Percentiles rank a stretch among this genome's conserved stretches.
Evolutionary conservation across 768 basidiomycete species (phyloP).

Genomic region (Phylloporus sp.): DNA sequence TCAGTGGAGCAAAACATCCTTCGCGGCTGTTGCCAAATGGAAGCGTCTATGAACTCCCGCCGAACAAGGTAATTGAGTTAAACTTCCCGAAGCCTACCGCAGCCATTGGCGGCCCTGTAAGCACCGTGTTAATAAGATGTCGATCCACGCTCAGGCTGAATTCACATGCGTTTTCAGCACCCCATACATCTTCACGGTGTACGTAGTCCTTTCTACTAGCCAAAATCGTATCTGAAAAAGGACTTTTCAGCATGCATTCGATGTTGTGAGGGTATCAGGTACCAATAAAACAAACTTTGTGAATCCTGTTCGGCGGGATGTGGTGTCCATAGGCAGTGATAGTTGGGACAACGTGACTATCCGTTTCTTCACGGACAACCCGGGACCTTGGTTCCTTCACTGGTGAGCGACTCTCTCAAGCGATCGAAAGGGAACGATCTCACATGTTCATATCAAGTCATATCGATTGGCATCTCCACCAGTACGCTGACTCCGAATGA

Average conservation of each 20-base stretch:
- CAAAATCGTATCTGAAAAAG: neutral
- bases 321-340: conserved; percentile 33
- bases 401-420: conserved; percentile 9
- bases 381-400: conserved; percentile 27
- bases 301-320: conserved; percentile 54
- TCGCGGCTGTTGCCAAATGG: conserved; percentile 33
- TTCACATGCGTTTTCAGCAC: conserved; percentile 28
- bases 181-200: conserved; percentile 44
- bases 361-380: conserved; percentile 65
- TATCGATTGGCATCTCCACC: too few species aligned
- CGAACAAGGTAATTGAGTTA: conserved; percentile 43
- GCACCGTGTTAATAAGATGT: neutral
- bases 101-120: conserved; percentile 12
- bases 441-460: too few species aligned
- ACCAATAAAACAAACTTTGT: conserved; percentile 36
- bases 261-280: conserved; percentile 37
- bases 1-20: neutral
- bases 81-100: conserved; percentile 25
- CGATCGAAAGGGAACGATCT: too few species aligned
- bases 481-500: too few species aligned
- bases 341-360: conserved; percentile 42
- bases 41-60: conserved; percentile 38
- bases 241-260: conserved; percentile 35
- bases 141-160: neutral
- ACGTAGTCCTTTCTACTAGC: conserved; percentile 11